Conservation (phyloP, 1,284 basidiomycete species). For the Apiotrichum brassicae region DNA sequence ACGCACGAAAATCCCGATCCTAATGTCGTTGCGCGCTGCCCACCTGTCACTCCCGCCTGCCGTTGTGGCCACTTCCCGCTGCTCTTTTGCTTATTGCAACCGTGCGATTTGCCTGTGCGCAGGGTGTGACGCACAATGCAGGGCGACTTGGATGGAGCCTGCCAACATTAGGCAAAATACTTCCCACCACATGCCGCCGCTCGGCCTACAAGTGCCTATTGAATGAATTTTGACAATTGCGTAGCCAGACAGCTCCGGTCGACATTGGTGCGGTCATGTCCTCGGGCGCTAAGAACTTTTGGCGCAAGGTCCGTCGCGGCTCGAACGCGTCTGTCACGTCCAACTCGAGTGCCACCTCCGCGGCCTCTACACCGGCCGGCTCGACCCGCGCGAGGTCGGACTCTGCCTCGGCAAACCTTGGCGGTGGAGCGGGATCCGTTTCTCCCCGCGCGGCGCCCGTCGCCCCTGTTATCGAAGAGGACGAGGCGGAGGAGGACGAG, state of each 20-base stretch:
- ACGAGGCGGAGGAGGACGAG: slow-evolving; percentile 16
- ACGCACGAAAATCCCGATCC: too few relatives aligned
- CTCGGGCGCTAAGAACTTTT: slow-evolving; percentile 36
- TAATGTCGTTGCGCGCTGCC: too few relatives aligned
- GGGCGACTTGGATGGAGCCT: too few relatives aligned
- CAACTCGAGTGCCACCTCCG: slow-evolving; percentile 1
- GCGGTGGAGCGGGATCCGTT: not conserved
- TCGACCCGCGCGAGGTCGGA: not conserved
- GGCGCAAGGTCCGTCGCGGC: slow-evolving; percentile 34
- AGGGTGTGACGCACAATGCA: too few relatives aligned
- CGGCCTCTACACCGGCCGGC: not conserved
- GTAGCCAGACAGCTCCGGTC: slow-evolving; percentile 22
- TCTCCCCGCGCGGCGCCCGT: not conserved
- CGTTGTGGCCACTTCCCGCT: too few relatives aligned
- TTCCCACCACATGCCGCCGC: too few relatives aligned
- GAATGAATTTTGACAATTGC: too few relatives aligned
- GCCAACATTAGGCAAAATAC: too few relatives aligned
- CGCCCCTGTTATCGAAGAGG: slow-evolving; percentile 1
- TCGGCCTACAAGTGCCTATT: too few relatives aligned
- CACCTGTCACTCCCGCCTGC: too few relatives aligned
- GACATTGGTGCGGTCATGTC: slow-evolving; percentile 39
- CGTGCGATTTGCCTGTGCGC: too few relatives aligned
- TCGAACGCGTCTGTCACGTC: slow-evolving; percentile 10
- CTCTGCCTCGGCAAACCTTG: not conserved
- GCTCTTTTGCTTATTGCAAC: too few relatives aligned